These are phyloP conservation scores for Fusarium miscanthi DNA, from an alignment of 2,329 filamentous ascomycete genomes.

Conservation along the genomic window DNA sequence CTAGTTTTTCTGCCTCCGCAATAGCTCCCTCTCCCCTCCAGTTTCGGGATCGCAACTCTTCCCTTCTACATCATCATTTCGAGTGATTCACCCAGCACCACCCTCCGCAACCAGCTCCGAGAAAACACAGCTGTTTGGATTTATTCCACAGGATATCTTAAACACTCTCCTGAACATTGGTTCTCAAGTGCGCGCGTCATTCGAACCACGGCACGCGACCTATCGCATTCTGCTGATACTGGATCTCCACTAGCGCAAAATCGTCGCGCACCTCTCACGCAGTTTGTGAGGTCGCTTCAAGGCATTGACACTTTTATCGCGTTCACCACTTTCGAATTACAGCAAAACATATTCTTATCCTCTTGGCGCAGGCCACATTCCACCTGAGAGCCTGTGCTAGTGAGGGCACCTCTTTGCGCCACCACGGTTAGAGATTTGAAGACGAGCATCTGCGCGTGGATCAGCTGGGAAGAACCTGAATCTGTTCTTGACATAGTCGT, in stretches of 20 bases:
- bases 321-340: not conserved
- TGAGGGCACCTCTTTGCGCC: constrained; percentile 27
- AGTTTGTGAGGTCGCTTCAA: not conserved
- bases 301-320: not conserved
- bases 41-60: constrained; percentile 19
- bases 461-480: constrained; percentile 41
- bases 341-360: not conserved
- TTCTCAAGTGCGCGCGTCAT: constrained; percentile 5
- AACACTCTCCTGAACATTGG: not conserved
- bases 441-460: constrained; percentile 38
- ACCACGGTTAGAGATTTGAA: constrained; percentile 39
- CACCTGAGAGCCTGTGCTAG: constrained; percentile 13
- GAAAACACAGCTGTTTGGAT: not conserved
- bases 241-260: constrained; percentile 8
- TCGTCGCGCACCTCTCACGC: constrained; percentile 13
- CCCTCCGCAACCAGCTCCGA: not conserved
- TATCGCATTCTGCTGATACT: constrained; percentile 21
- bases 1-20: constrained; percentile 40
- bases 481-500: constrained; percentile 49
- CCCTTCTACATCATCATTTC: constrained; percentile 40
- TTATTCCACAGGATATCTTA: not conserved
- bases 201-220: constrained; percentile 30
- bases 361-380: constrained; percentile 4
- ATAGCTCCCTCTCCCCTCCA: constrained; percentile 26
- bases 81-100: constrained; percentile 1